Conservation (phyloP, 495 filamentous ascomycete species). For the Aspergillus bertholletiae region DNA sequence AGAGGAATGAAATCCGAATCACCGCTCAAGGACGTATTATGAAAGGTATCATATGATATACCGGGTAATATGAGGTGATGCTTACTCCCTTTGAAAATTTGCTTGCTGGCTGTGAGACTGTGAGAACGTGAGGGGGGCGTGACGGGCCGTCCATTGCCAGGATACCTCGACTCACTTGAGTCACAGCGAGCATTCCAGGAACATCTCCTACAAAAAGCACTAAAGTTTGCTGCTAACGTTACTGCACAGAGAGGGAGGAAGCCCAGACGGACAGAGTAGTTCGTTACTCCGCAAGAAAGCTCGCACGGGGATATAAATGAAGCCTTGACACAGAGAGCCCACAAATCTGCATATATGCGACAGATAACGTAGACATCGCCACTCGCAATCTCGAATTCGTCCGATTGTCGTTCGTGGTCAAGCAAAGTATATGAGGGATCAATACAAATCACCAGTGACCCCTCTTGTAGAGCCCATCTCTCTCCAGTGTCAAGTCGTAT, state of each 20-base stretch:
- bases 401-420: slow-evolving; percentile 7
- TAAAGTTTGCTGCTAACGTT: slow-evolving; percentile 28
- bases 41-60: slow-evolving; percentile 11
- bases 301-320: slow-evolving; percentile 9
- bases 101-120: slow-evolving; percentile 22
- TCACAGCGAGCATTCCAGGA: background rate
- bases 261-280: slow-evolving; percentile 9
- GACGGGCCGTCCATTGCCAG: slow-evolving; percentile 24
- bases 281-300: background rate
- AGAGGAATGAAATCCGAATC: slow-evolving; percentile 19
- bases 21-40: slow-evolving; percentile 4
- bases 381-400: slow-evolving; percentile 24
- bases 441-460: slow-evolving; percentile 28
- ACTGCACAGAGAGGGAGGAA: slow-evolving; percentile 33
- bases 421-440: slow-evolving; percentile 22
- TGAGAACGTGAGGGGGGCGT: slow-evolving; percentile 24
- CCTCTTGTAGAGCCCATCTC: slow-evolving; percentile 28
- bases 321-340: slow-evolving; percentile 29
- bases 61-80: slow-evolving; percentile 14
- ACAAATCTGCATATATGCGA: slow-evolving; percentile 28
- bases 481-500: slow-evolving; percentile 20
- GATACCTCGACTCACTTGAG: slow-evolving; percentile 10
- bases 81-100: slow-evolving; percentile 11
- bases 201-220: slow-evolving; percentile 21
- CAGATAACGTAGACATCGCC: slow-evolving; percentile 29